Base-by-base conservation (phyloP, 495 filamentous ascomycete species). In the Daldinia decipiens region DNA sequence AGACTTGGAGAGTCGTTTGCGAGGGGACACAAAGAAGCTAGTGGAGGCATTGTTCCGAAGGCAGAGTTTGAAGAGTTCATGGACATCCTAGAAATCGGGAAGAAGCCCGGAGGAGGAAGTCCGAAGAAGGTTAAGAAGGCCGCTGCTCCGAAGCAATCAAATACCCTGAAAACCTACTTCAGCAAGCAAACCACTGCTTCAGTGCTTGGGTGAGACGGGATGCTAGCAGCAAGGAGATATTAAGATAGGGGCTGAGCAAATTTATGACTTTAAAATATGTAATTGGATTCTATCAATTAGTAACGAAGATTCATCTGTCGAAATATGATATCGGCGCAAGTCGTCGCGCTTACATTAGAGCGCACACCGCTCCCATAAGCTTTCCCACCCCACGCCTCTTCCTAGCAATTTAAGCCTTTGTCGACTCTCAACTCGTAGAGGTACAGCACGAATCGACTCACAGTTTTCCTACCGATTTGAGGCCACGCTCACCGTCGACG, bases 401-500 rank as follows among this genome's bases (percentile, higher is more conserved):
- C 58, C 68, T 71, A 62, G 12, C 50, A 52, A 60, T 71, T 67
- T 71, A 67, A 66, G 58, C 68, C 68, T 66, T 15, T 71, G 68
- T 55, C 51, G 45, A n/a, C 24, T 29, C 26, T 32, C 17, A 27
- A 26, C 29, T 58, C n/a, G 13, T 5, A 17, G 32, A 34, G 29
- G 36, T 39, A n/a, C 27, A 39, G 29, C n/a, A 59, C 34, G 43
- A 43, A 47, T 55, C 31, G 26, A 63, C 62, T 71, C 62, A 77
- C 62, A 81, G 61, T 77, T 80, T 80, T 59, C 87, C 90, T 36
- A 89, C 91, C 36, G 79, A 81, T 65, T 85, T 82, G 74, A 94
- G 72, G 53, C 87, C 91, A 65, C 82, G 81, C 72, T 96, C 93
- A 1, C 94, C 94, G 83, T 97, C 92, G 12, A 97, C 93, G 59